Conservation (phyloP, 1,139 yeast species). For the Arxiozyma heterogenica region DNA sequence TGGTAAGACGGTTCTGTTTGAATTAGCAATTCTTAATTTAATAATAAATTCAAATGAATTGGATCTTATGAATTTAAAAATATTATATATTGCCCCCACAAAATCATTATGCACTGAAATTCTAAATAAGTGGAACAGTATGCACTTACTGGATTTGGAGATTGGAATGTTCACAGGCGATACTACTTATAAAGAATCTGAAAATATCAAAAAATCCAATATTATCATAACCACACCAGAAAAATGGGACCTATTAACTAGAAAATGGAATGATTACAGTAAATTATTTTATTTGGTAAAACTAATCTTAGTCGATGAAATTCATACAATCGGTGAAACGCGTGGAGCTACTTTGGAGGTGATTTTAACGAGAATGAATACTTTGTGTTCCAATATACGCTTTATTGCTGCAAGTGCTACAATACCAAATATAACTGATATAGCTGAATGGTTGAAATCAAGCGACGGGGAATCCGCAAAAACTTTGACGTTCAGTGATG, state of each 20-base stretch:
- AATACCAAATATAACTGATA: constrained; percentile 43
- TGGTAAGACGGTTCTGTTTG: constrained; percentile 48
- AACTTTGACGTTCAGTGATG: constrained; percentile 38
- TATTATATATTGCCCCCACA: constrained; percentile 47
- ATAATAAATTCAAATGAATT: constrained; percentile 18
- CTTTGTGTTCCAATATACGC: constrained; percentile 34
- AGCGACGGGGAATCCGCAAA: constrained; percentile 25
- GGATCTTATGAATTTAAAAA: constrained; percentile 28
- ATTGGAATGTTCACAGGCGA: constrained; percentile 46
- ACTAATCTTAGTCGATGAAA: constrained; percentile 42
- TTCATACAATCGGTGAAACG: constrained; percentile 40
- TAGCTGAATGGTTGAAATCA: constrained; percentile 39
- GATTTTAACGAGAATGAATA: constrained; percentile 44
- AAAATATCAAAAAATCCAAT: constrained; percentile 36
- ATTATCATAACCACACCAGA: constrained; percentile 50
- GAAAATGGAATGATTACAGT: constrained; percentile 40
- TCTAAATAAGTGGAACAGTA: constrained; percentile 36
- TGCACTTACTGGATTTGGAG: constrained; percentile 34
- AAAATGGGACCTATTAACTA: constrained; percentile 47
- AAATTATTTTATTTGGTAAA: constrained; percentile 35
- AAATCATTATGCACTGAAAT: constrained; percentile 43
- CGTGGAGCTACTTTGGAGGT: constrained; percentile 49
- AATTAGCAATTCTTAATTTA: constrained; percentile 40
- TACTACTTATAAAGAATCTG: constrained; percentile 36
- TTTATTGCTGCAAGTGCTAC: constrained; percentile 48